Conservation (phyloP, 495 filamentous ascomycete genomes). For the Neurospora sublineolata region DNA sequence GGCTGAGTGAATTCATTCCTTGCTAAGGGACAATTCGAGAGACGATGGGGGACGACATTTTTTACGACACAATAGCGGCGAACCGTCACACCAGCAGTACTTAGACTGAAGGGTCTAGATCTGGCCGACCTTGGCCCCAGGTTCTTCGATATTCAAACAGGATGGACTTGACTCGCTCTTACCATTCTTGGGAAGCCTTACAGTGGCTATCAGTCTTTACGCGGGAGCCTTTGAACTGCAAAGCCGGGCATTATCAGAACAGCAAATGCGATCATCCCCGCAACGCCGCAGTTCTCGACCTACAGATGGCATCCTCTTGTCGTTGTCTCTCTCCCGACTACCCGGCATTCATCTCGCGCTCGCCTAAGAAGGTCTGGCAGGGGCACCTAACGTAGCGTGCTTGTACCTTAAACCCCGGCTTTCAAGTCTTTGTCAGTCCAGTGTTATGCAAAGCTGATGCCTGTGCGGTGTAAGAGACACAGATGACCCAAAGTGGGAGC, state of each 20-base stretch:
- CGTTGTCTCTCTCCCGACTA: neutral
- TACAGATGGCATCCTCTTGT: neutral
- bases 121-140: neutral
- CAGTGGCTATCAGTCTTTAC: neutral
- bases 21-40: neutral
- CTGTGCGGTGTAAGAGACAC: neutral
- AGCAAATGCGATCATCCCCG: neutral
- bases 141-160: neutral
- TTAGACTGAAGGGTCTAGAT: neutral
- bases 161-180: neutral
- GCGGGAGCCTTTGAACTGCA: neutral
- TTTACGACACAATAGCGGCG: neutral
- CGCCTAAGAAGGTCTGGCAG: neutral
- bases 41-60: neutral
- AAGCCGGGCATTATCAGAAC: neutral
- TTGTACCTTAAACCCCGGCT: neutral
- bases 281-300: neutral
- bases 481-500: neutral
- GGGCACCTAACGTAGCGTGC: neutral
- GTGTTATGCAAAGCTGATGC: neutral
- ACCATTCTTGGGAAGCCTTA: neutral
- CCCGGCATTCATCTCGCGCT: neutral
- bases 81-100: neutral
- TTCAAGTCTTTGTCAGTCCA: neutral
- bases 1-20: neutral